Evolutionary conservation across 148 eudicot species (phyloP).

Genomic region (Tetragonia tetragonoides): DNA sequence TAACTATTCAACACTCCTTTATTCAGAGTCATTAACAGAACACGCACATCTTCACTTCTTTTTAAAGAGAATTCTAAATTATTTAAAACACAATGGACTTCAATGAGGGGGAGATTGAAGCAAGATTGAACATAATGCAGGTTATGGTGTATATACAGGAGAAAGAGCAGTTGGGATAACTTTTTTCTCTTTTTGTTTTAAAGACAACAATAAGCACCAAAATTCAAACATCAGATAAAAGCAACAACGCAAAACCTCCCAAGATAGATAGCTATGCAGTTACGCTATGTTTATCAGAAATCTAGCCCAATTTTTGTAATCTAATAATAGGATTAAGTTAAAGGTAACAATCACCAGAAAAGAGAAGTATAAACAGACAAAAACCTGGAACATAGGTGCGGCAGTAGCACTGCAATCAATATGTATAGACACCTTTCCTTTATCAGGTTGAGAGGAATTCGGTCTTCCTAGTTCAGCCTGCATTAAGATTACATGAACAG

Average conservation of each 20-base stretch:
- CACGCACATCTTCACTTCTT: neutral
- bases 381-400: slow-evolving; percentile 75
- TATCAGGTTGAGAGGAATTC: slow-evolving; percentile 60
- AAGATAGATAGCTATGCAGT: neutral
- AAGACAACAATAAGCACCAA: neutral
- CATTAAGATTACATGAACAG: slow-evolving; percentile 23
- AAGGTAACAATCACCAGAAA: slow-evolving; percentile 1
- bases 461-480: slow-evolving; percentile 92
- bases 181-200: neutral
- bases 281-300: neutral
- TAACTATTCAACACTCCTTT: neutral
- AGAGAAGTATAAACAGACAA: slow-evolving; percentile 8
- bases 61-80: neutral
- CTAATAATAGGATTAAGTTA: neutral
- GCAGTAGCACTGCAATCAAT: slow-evolving; percentile 94
- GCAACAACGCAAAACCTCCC: neutral
- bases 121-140: neutral
- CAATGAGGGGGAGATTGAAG: neutral
- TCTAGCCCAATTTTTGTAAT: neutral
- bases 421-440: slow-evolving; percentile 74
- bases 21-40: neutral
- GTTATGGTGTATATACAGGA: neutral
- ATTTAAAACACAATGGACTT: neutral
- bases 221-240: neutral
- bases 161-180: neutral